Base-by-base conservation (phyloP, 2,329 filamentous ascomycete genomes). In the Penicillium sp. region DNA sequence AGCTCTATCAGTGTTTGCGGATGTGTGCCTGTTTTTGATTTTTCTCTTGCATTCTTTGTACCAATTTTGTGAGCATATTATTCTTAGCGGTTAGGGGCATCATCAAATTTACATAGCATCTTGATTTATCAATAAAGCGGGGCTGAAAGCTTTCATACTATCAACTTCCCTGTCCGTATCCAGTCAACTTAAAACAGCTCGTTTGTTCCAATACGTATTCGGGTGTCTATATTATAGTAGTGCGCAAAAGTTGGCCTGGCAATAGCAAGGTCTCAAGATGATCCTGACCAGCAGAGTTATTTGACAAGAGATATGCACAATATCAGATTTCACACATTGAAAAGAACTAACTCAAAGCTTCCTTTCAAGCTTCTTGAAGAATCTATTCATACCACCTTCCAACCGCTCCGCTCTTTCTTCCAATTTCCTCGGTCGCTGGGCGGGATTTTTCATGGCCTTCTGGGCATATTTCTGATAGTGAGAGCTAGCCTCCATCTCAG, bases 281-380 rank as follows among this genome's bases (percentile, higher is more conserved):
- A 44, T 29, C 26, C 16, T 49, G 30, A 38, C 40, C 39, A 35
- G 18, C 16, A 46, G 26, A 35, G 26, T 42, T 46, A 23, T 27
- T 45, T 14, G 11, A 50, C 10, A 30, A 43, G 18, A 35, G 29
- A 35, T 8, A 30, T 18, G 32, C 23, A 32, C 11, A 41, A 32
- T 38, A 7, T 23, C 16, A 49, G 14, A 11, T n/a, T 26, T n/a
- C 13, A 19, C 34, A 49, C 10, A 16, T 19, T 30, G 40, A 18
- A 14, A 32, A 14, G 4, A 47, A 16, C n/a, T 11, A 10, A 50
- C 44, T 61, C 57, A 72, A 35, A 73, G 50, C 51, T 57, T 72
- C 64, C 76, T 78, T 61, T 78, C 76, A 46, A 78, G 60, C 60
- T 71, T 76, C 68, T 75, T 78, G 48, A 78, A 67, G 43, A 77